Conservation (phyloP, 2,329 filamentous ascomycete genomes). For the Colletotrichum echinochloae region DNA sequence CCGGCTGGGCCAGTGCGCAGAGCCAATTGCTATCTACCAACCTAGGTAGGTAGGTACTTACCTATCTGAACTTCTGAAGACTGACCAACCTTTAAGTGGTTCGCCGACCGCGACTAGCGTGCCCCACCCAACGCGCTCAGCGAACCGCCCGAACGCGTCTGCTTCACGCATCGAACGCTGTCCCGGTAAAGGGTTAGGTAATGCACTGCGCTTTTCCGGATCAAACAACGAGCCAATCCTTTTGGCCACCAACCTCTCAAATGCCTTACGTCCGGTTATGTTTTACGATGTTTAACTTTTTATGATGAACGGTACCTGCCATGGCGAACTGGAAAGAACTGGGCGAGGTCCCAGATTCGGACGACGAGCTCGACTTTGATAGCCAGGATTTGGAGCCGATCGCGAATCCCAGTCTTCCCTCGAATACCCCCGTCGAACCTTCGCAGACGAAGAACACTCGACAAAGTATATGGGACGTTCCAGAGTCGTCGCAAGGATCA, state of each 20-base stretch:
- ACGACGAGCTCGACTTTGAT: slow-evolving; percentile 60
- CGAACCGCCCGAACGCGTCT: slow-evolving; percentile 31
- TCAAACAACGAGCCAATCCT: slow-evolving; percentile 5
- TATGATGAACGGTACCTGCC: slow-evolving; percentile 42
- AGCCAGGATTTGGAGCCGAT: slow-evolving; percentile 45
- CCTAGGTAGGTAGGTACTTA: too few relatives aligned
- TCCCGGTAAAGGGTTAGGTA: slow-evolving; percentile 20
- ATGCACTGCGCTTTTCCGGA: slow-evolving; percentile 13
- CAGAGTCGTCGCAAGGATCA: slow-evolving; percentile 46
- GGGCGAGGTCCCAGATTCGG: slow-evolving; percentile 64
- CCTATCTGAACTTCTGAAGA: too few relatives aligned
- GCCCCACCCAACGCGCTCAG: slow-evolving; percentile 37
- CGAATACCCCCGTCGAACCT: neutral
- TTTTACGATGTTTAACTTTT: slow-evolving; percentile 21
- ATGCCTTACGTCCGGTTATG: neutral
- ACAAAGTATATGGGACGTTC: slow-evolving; percentile 52
- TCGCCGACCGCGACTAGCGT: slow-evolving; percentile 21
- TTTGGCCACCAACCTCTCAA: neutral
- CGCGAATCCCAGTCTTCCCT: slow-evolving; percentile 18
- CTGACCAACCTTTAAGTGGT: too few relatives aligned
- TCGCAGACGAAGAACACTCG: slow-evolving; percentile 40
- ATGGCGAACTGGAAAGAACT: slow-evolving; percentile 64
- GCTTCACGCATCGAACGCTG: slow-evolving; percentile 10
- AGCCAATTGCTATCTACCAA: neutral
- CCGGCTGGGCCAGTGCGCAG: slow-evolving; percentile 24